phyloP scores from a whole-genome alignment of 1,139 yeast genomes.

The Sugiyamaella castrensis region DNA sequence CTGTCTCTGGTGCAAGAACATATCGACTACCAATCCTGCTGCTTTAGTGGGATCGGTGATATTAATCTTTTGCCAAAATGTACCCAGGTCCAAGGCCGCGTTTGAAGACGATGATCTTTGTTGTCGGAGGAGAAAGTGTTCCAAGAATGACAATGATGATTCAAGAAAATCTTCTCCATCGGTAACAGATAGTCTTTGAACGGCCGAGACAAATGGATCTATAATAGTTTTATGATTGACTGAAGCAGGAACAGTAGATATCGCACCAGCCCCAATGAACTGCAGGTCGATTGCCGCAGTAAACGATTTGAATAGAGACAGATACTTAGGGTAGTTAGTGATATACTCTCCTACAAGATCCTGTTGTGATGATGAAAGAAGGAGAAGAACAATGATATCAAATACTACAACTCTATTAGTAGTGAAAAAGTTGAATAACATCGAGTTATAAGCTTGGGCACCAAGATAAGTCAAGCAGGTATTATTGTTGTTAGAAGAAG shows the following conservation, averaged over 20 bases:
- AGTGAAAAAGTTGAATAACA: constrained; percentile 22
- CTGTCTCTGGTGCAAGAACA: constrained; percentile 1
- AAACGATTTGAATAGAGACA: constrained; percentile 20
- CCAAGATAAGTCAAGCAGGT: constrained; percentile 22
- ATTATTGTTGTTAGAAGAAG: background rate
- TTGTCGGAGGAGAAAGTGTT: constrained; percentile 1
- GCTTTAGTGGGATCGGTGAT: background rate
- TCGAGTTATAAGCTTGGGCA: constrained; percentile 18
- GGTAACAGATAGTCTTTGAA: constrained; percentile 9
- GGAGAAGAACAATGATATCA: constrained; percentile 24
- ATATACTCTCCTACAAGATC: constrained; percentile 24
- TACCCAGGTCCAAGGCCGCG: background rate
- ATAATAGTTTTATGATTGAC: background rate
- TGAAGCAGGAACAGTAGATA: background rate
- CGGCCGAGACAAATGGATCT: constrained; percentile 5
- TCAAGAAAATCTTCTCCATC: background rate
- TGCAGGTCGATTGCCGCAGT: constrained; percentile 17
- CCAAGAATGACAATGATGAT: constrained; percentile 1
- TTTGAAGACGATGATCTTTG: background rate
- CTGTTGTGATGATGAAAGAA: constrained; percentile 24
- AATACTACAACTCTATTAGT: constrained; percentile 20
- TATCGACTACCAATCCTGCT: background rate
- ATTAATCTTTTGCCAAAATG: constrained; percentile 4
- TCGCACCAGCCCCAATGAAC: background rate
- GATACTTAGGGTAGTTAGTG: constrained; percentile 21